These are phyloP conservation scores for Metschnikowia orientalis DNA, from an alignment of 805 yeast genomes.

Conservation along the genomic window DNA sequence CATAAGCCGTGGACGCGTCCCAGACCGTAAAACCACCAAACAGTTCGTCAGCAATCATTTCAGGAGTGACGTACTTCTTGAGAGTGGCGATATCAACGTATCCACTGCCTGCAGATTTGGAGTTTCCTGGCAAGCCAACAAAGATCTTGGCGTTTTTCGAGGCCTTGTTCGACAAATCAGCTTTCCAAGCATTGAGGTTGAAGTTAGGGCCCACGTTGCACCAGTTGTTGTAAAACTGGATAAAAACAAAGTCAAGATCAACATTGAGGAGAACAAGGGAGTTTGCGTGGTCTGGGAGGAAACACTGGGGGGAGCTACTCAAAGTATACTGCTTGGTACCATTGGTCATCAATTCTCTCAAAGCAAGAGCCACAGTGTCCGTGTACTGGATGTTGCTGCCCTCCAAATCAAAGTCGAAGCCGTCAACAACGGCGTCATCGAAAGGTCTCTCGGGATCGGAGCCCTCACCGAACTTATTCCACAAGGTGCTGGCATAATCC, in stretches of 20 bases:
- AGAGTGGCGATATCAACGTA: constrained; percentile 34
- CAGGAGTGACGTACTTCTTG: constrained; percentile 13
- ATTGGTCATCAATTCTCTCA: constrained; percentile 18
- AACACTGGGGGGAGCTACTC: constrained; percentile 93
- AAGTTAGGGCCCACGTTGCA: constrained; percentile 43
- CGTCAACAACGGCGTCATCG: constrained; percentile 65
- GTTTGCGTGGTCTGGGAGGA: constrained; percentile 69
- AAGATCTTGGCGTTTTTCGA: constrained; percentile 68
- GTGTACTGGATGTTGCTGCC: constrained; percentile 33
- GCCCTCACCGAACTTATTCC: constrained; percentile 40
- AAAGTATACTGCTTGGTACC: constrained; percentile 58
- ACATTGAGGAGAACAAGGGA: constrained; percentile 43
- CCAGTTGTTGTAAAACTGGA: constrained; percentile 91
- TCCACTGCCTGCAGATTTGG: constrained; percentile 54
- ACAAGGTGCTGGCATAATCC: constrained; percentile 42
- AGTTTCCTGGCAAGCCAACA: constrained; percentile 63
- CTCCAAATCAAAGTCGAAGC: constrained; percentile 65
- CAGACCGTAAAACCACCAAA: constrained; percentile 79
- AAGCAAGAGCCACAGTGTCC: constrained; percentile 61
- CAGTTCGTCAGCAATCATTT: constrained; percentile 14
- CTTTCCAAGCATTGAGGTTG: constrained; percentile 61
- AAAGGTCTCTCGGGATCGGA: constrained; percentile 22
- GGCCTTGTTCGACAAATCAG: constrained; percentile 52
- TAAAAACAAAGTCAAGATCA: constrained; percentile 71
- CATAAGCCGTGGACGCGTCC: constrained; percentile 68